phyloP scores from a whole-genome alignment of 257 asterid genomes.

The Nicotiana tabacum region DNA sequence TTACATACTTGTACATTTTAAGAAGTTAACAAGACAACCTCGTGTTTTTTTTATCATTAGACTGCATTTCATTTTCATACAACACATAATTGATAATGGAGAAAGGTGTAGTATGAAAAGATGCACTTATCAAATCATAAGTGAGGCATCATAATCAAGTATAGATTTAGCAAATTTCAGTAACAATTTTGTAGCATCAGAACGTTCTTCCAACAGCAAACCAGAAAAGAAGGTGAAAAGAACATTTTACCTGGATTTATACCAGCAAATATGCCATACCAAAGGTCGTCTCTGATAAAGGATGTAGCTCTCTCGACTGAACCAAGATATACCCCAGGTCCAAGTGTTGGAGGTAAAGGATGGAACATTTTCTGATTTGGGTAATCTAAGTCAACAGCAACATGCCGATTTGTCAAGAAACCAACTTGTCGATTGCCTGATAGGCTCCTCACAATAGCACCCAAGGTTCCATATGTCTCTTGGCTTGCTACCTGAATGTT shows the following conservation, averaged over 20 bases:
- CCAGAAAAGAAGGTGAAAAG: not conserved
- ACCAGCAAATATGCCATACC: conserved; percentile 98
- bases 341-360: conserved; percentile 96
- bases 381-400: conserved; percentile 92
- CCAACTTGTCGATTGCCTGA: conserved; percentile 88
- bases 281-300: conserved; percentile 75
- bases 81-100: not conserved
- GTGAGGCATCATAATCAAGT: not conserved
- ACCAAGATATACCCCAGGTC: conserved; percentile 97
- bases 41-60: not conserved
- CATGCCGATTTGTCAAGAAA: conserved; percentile 93
- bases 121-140: not conserved
- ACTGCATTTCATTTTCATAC: not conserved
- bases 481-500: conserved; percentile 85
- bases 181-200: not conserved
- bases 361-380: conserved; percentile 99
- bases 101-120: not conserved
- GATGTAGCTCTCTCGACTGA: conserved; percentile 99
- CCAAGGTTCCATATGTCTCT: conserved; percentile 95
- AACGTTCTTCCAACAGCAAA: not conserved
- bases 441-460: conserved; percentile 90
- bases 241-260: conserved; percentile 69
- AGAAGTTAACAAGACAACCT: not conserved
- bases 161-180: not conserved
- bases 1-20: not conserved